Conservation (phyloP, 1,284 basidiomycete genomes). For the Ganoderma leucocontextum region DNA sequence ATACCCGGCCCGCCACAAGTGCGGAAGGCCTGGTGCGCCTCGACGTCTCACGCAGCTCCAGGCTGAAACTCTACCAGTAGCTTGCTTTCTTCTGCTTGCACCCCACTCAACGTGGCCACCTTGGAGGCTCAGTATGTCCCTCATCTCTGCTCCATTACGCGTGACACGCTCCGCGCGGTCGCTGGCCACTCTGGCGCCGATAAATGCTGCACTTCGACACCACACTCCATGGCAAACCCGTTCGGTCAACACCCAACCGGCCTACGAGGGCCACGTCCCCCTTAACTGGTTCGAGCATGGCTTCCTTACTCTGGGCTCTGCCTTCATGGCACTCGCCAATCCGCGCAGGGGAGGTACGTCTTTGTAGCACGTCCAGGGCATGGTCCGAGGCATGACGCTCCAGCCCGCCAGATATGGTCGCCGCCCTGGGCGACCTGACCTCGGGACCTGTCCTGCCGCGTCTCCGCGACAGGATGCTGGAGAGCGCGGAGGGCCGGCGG, state of each 20-base stretch:
- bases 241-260: slow-evolving; percentile 39
- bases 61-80: neutral
- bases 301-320: slow-evolving; percentile 88
- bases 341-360: slow-evolving; percentile 86
- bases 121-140: slow-evolving; percentile 23
- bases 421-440: slow-evolving; percentile 91
- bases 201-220: slow-evolving; percentile 12
- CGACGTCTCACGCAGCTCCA: slow-evolving; percentile 6
- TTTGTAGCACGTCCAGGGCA: slow-evolving; percentile 6
- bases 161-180: slow-evolving; percentile 18
- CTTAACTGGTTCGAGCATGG: slow-evolving; percentile 84
- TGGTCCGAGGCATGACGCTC: slow-evolving; percentile 20
- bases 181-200: slow-evolving; percentile 13
- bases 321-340: slow-evolving; percentile 83
- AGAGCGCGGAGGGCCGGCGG: slow-evolving; percentile 80
- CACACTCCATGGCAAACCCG: slow-evolving; percentile 28
- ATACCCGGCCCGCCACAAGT: slow-evolving; percentile 17
- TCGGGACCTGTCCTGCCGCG: slow-evolving; percentile 84
- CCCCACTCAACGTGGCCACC: neutral
- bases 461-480: slow-evolving; percentile 83
- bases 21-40: neutral
- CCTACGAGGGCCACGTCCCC: slow-evolving; percentile 84
- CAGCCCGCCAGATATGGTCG: slow-evolving; percentile 82
- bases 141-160: slow-evolving; percentile 21
- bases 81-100: neutral